phyloP scores from a whole-genome alignment of 1,284 basidiomycete genomes.

The Megacollybia platyphylla region DNA sequence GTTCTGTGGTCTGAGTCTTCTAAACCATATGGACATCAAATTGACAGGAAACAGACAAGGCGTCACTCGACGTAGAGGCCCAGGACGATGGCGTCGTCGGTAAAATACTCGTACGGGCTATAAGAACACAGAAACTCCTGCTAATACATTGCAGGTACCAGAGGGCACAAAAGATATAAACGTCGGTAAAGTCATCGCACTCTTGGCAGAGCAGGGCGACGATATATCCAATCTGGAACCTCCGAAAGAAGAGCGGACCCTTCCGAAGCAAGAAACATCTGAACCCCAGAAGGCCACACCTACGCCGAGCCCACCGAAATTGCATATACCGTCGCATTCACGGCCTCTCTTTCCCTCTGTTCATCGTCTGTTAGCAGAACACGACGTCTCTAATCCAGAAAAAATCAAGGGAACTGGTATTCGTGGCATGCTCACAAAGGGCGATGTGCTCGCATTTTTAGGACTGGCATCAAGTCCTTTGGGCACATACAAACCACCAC shows the following conservation, averaged over 20 bases:
- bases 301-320: constrained; percentile 17
- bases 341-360: constrained; percentile 72
- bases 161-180: constrained; percentile 81
- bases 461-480: constrained; percentile 71
- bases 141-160: constrained; percentile 33
- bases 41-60: constrained; percentile 93
- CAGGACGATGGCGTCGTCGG: constrained; percentile 92
- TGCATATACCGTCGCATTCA: constrained; percentile 29
- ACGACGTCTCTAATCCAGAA: constrained; percentile 40
- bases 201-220: constrained; percentile 95
- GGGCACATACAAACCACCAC: constrained; percentile 52
- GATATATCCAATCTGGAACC: constrained; percentile 79
- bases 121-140: neutral
- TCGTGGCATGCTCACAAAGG: constrained; percentile 85
- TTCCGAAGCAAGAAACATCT: constrained; percentile 15
- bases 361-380: constrained; percentile 51
- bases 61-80: constrained; percentile 98
- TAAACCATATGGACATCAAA: constrained; percentile 3
- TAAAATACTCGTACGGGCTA: constrained; percentile 69
- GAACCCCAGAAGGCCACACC: constrained; percentile 14
- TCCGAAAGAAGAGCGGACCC: constrained; percentile 39
- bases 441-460: constrained; percentile 73
- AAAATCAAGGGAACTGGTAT: constrained; percentile 70
- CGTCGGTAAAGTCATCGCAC: constrained; percentile 82
- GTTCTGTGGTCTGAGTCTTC: constrained; percentile 17